phyloP scores from a whole-genome alignment of 306 rosid species.

The apple (Malus domestica) region ASM211411v1 NC_041799.1:25258501-25259000 shows the following conservation, averaged over 20 bases:
- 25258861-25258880: neutral
- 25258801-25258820: too few relatives aligned
- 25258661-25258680: constrained; percentile 85
- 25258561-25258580: neutral
- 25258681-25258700: constrained; percentile 89
- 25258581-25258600: neutral
- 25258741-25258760: neutral
- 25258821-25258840: neutral
- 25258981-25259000: neutral
- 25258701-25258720: constrained; percentile 76
- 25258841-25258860: neutral
- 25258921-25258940: neutral
- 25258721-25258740: constrained; percentile 64
- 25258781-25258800: neutral
- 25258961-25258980: neutral
- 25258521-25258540: constrained; percentile 77
- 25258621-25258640: constrained; percentile 50
- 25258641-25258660: constrained; percentile 91
- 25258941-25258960: neutral
- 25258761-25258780: neutral
- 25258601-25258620: constrained; percentile 38
- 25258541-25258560: neutral
- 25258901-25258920: neutral
- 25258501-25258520: constrained; percentile 89
- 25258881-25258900: neutral